These are phyloP conservation scores for Echinochloa phyllopogon DNA, from an alignment of 176 grass and related monocot species.

Conservation along the genomic window DNA sequence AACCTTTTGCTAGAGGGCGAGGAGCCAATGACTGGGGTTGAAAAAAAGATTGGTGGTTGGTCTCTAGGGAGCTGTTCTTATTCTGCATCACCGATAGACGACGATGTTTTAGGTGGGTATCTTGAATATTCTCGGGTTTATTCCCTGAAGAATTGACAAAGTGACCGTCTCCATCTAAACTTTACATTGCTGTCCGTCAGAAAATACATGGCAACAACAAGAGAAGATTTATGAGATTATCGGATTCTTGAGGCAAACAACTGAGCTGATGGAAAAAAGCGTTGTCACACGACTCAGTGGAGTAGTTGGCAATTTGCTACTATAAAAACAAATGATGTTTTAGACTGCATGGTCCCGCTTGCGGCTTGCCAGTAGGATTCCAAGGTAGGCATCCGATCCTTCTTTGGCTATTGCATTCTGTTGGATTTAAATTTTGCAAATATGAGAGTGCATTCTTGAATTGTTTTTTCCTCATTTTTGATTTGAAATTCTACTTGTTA, in stretches of 20 bases:
- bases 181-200: constrained; percentile 5
- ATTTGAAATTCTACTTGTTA: no score
- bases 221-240: neutral
- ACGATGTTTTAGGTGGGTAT: constrained; percentile 6
- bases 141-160: constrained; percentile 27
- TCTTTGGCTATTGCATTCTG: no score
- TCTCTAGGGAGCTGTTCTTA: neutral
- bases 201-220: neutral
- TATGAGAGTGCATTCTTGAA: no score
- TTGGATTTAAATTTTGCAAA: no score
- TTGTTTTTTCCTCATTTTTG: no score
- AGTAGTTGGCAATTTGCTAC: neutral
- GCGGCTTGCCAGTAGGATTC: neutral
- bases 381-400: no score
- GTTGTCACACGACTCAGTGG: neutral
- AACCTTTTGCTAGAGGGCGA: constrained; percentile 6
- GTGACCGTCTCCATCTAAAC: neutral
- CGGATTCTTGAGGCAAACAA: neutral
- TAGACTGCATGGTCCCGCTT: neutral
- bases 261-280: no score
- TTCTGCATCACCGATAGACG: constrained; percentile 35
- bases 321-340: no score
- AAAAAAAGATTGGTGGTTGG: constrained; percentile 5
- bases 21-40: constrained; percentile 17
- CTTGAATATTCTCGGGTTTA: constrained; percentile 53